phyloP scores from a whole-genome alignment of 2,329 filamentous ascomycete species.

The Fusarium goolgardi region DNA sequence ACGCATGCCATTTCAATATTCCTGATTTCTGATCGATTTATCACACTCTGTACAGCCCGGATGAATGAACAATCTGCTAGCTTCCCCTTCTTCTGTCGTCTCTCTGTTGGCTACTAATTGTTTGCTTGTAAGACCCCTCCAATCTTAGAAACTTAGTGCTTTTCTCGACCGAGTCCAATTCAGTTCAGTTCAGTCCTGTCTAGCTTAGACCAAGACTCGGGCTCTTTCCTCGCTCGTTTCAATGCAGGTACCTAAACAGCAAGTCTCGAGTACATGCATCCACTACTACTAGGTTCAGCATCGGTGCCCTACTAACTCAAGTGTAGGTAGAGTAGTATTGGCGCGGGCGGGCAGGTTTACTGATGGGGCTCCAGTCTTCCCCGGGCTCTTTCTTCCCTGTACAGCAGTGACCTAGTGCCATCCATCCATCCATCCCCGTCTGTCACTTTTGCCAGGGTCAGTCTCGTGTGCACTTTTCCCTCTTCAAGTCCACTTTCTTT shows the following conservation, averaged over 20 bases:
- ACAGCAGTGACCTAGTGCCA: neutral
- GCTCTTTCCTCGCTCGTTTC: neutral
- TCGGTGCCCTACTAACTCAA: neutral
- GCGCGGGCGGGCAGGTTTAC: neutral
- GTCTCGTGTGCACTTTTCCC: constrained; percentile 39
- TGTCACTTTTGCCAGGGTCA: constrained; percentile 25
- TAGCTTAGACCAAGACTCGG: neutral
- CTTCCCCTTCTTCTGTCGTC: neutral
- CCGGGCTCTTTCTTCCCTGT: constrained; percentile 26
- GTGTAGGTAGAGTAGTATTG: neutral
- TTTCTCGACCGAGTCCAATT: neutral
- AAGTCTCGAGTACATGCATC: constrained; percentile 2
- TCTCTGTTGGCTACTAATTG: neutral
- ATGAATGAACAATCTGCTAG: neutral
- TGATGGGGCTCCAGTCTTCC: constrained; percentile 11
- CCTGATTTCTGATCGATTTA: constrained; percentile 11
- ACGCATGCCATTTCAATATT: constrained; percentile 26
- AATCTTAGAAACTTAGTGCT: neutral
- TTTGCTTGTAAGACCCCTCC: neutral
- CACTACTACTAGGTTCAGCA: neutral
- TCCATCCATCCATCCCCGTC: constrained; percentile 12
- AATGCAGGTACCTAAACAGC: neutral
- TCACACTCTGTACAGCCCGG: neutral
- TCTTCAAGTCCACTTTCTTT: constrained; percentile 31
- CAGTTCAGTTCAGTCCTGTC: neutral